Conservation (phyloP, 192 early-diverging fungal species). For the Mortierella claussenii region DNA sequence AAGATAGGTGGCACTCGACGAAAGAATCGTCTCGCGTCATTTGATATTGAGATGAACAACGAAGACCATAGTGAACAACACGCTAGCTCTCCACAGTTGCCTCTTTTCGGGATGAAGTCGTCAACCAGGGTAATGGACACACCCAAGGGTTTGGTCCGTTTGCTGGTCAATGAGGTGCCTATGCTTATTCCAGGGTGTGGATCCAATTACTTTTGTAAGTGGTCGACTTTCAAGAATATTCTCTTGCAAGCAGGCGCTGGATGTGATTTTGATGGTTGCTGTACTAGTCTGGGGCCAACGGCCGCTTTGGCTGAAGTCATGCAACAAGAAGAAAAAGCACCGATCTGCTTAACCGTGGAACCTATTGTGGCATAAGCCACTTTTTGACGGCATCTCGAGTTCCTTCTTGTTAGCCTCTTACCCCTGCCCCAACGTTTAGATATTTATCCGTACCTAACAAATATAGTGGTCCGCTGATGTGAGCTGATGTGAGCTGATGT, state of each 20-base stretch:
- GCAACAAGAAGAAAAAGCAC: not conserved
- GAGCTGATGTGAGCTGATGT: too few species aligned
- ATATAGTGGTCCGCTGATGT: too few species aligned
- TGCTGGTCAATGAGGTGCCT: slow-evolving; percentile 43
- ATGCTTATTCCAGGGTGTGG: slow-evolving; percentile 32
- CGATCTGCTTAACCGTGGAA: not conserved
- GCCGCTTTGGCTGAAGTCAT: not conserved
- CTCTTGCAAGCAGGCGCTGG: slow-evolving; percentile 17
- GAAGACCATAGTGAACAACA: too few species aligned
- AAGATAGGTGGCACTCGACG: not conserved
- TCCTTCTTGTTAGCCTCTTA: too few species aligned
- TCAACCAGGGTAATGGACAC: too few species aligned
- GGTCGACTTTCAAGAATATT: slow-evolving; percentile 26
- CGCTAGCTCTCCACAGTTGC: too few species aligned
- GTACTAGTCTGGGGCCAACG: not conserved
- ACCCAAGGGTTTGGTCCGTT: slow-evolving; percentile 23
- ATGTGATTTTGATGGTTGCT: slow-evolving; percentile 40
- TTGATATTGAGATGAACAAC: too few species aligned
- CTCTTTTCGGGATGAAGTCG: too few species aligned
- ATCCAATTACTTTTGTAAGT: slow-evolving; percentile 31
- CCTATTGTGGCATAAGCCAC: not conserved
- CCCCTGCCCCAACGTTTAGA: too few species aligned
- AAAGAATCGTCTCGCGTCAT: not conserved
- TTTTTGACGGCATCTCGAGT: too few species aligned
- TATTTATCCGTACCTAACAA: too few species aligned